Conservation (phyloP, 805 yeast species). For the Nakazawaea ambrosiae region DNA sequence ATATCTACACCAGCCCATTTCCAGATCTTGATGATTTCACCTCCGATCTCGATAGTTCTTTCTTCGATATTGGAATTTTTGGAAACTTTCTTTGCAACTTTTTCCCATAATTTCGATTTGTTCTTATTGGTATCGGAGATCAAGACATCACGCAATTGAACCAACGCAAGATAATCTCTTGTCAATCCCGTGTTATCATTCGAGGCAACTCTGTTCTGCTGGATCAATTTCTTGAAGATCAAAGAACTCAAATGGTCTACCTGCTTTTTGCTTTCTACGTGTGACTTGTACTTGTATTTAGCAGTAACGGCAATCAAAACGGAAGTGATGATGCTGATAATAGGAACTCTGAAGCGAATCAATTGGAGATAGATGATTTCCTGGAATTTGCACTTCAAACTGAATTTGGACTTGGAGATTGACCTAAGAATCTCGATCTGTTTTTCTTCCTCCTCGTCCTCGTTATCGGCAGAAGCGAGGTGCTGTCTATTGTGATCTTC, state of each 20-base stretch:
- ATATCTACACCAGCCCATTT: slow-evolving; percentile 52
- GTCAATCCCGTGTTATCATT: slow-evolving; percentile 27
- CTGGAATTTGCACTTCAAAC: slow-evolving; percentile 48
- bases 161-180: slow-evolving; percentile 51
- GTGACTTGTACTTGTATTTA: slow-evolving; percentile 28
- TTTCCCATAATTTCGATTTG: slow-evolving; percentile 51
- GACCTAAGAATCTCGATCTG: slow-evolving; percentile 59
- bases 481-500: slow-evolving; percentile 15
- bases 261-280: slow-evolving; percentile 30
- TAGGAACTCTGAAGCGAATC: slow-evolving; percentile 1
- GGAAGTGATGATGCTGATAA: background rate
- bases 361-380: slow-evolving; percentile 36
- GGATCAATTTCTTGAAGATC: slow-evolving; percentile 43
- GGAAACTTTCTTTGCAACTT: slow-evolving; percentile 51
- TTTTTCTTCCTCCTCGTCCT: slow-evolving; percentile 33
- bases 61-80: slow-evolving; percentile 57
- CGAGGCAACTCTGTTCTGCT: slow-evolving; percentile 31
- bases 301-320: background rate
- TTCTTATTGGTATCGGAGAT: slow-evolving; percentile 33
- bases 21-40: slow-evolving; percentile 85
- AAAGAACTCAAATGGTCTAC: slow-evolving; percentile 39
- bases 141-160: slow-evolving; percentile 65
- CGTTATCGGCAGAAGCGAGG: slow-evolving; percentile 27
- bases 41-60: slow-evolving; percentile 64
- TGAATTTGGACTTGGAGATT: slow-evolving; percentile 59